Evolutionary conservation across 495 filamentous ascomycete genomes (phyloP).

Genomic region (Sordaria brevicollis): DNA sequence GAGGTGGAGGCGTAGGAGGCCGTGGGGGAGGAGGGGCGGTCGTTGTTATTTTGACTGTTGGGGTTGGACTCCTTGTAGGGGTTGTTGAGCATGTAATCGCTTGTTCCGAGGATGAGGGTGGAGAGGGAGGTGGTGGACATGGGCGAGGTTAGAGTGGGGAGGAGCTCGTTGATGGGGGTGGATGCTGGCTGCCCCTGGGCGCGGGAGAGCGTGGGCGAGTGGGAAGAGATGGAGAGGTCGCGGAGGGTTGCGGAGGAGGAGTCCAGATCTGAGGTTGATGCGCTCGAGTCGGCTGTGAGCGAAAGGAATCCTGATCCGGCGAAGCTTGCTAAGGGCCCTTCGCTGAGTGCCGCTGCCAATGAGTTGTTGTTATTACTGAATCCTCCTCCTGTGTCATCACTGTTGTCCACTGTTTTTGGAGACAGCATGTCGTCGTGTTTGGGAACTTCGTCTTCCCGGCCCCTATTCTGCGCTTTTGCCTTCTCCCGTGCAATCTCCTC

Average conservation of each 20-base stretch:
- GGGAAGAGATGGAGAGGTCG: slow-evolving; percentile 16
- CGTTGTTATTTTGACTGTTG: not conserved
- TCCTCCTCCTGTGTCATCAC: slow-evolving; percentile 11
- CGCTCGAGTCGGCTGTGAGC: slow-evolving; percentile 6
- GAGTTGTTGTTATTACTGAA: slow-evolving; percentile 3
- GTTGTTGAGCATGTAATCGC: not conserved
- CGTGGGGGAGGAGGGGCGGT: slow-evolving; percentile 4
- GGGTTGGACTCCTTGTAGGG: not conserved
- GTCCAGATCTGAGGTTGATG: slow-evolving; percentile 3
- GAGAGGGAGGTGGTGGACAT: slow-evolving; percentile 4
- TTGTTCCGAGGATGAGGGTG: slow-evolving; percentile 1
- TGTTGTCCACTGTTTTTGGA: slow-evolving; percentile 2
- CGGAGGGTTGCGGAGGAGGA: slow-evolving; percentile 14
- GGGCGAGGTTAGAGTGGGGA: not conserved
- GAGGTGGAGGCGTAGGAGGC: not conserved
- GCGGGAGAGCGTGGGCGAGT: slow-evolving; percentile 6
- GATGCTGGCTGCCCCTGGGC: not conserved
- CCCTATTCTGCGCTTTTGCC: slow-evolving; percentile 7
- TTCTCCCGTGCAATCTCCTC: slow-evolving; percentile 33
- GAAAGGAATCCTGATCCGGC: slow-evolving; percentile 16
- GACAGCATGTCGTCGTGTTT: not conserved
- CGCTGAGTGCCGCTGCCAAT: slow-evolving; percentile 9
- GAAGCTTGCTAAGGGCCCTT: slow-evolving; percentile 11
- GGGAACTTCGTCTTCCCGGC: not conserved
- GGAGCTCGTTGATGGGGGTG: slow-evolving; percentile 2